Conservation (phyloP, 805 yeast genomes). For the Naumovozyma castellii region DNA sequence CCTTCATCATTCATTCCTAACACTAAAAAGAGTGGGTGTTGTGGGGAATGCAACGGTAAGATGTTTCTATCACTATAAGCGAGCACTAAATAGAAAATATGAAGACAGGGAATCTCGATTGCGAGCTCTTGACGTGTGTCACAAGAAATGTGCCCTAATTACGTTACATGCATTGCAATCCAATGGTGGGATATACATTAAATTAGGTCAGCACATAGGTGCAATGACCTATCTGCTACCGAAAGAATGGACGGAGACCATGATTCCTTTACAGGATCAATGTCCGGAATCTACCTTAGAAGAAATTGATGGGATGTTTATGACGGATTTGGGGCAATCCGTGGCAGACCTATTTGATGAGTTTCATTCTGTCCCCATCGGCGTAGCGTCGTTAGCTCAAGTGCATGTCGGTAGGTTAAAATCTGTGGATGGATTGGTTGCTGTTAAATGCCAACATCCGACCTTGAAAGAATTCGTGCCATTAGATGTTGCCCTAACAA, state of each 20-base stretch:
- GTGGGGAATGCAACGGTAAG: slow-evolving; percentile 60
- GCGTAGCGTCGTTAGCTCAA: slow-evolving; percentile 94
- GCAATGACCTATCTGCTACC: slow-evolving; percentile 91
- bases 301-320: slow-evolving; percentile 60
- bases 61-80: slow-evolving; percentile 65
- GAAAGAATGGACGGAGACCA: slow-evolving; percentile 87
- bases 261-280: slow-evolving; percentile 84
- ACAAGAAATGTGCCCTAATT: slow-evolving; percentile 63
- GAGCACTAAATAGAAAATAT: slow-evolving; percentile 40
- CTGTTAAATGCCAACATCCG: slow-evolving; percentile 94
- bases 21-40: slow-evolving; percentile 46
- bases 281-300: slow-evolving; percentile 75
- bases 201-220: slow-evolving; percentile 87
- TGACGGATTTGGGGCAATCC: slow-evolving; percentile 50
- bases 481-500: slow-evolving; percentile 71
- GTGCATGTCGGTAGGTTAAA: slow-evolving; percentile 69
- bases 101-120: slow-evolving; percentile 37
- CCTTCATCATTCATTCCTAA: slow-evolving; percentile 19
- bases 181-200: slow-evolving; percentile 90
- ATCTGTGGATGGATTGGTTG: slow-evolving; percentile 46
- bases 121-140: slow-evolving; percentile 54
- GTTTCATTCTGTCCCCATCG: slow-evolving; percentile 70
- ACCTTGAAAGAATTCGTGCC: slow-evolving; percentile 81
- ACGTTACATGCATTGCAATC: slow-evolving; percentile 70
- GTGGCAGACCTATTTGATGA: slow-evolving; percentile 56